phyloP scores from a whole-genome alignment of 371 early-diverging fungal species.

The Rhizopus sp. region DNA sequence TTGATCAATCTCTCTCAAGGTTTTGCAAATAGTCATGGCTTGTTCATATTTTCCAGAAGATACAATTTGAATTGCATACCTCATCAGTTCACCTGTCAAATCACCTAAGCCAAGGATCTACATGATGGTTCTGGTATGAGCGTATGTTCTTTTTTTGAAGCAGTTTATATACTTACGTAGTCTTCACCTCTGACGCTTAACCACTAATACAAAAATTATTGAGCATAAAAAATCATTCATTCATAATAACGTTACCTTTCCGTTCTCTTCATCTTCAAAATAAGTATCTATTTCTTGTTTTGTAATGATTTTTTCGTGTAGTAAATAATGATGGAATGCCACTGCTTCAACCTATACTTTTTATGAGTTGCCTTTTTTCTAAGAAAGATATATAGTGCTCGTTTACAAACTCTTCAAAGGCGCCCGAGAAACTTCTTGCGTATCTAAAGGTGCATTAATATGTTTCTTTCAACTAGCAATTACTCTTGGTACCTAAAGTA shows the following conservation, averaged over 20 bases:
- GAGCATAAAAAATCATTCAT: background rate
- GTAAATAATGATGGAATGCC: conserved; percentile 57
- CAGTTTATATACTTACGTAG: conserved; percentile 37
- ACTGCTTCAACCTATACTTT: conserved; percentile 59
- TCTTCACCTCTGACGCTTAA: conserved; percentile 50
- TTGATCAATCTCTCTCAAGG: conserved; percentile 49
- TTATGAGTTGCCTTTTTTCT: background rate
- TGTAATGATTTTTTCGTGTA: conserved; percentile 46
- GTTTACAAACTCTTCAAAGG: conserved; percentile 59
- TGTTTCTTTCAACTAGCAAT: background rate
- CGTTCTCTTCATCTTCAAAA: conserved; percentile 39
- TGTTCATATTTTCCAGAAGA: conserved; percentile 44
- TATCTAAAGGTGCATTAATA: conserved; percentile 28
- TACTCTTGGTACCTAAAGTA: conserved; percentile 36
- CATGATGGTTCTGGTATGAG: background rate
- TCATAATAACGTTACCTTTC: conserved; percentile 16
- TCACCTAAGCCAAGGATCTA: conserved; percentile 62
- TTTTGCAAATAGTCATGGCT: conserved; percentile 48
- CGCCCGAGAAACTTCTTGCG: conserved; percentile 50
- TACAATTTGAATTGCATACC: conserved; percentile 60
- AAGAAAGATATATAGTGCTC: background rate
- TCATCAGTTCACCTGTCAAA: conserved; percentile 75
- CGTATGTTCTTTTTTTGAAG: conserved; percentile 7
- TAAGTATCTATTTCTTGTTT: conserved; percentile 47
- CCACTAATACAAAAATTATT: conserved; percentile 17